Evolutionary conservation across 106 monocot genomes (phyloP).

Genomic region (Iris macrosiphon): DNA sequence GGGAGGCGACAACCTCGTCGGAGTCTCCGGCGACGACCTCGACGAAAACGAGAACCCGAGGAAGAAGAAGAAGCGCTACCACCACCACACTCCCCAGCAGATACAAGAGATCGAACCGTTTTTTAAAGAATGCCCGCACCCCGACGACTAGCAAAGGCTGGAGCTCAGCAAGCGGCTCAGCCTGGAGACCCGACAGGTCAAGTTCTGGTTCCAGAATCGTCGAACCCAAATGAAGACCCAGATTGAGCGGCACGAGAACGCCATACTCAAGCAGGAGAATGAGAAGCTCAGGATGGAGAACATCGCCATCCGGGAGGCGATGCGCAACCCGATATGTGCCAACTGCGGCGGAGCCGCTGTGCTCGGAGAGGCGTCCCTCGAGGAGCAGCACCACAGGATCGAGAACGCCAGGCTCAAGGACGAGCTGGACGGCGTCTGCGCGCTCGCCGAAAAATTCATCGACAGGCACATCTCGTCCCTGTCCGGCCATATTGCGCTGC

Average conservation of each 20-base stretch:
- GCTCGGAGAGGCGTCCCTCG: conserved; percentile 57
- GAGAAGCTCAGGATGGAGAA: conserved; percentile 81
- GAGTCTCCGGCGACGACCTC: conserved; percentile 30
- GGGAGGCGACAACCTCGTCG: conserved; percentile 30
- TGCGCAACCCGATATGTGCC: conserved; percentile 68
- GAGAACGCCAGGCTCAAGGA: conserved; percentile 90
- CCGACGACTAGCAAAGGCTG: conserved; percentile 87
- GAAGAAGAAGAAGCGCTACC: too few species aligned
- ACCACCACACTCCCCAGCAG: conserved; percentile 50
- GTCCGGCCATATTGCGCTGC: conserved; percentile 6
- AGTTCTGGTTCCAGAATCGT: conserved; percentile 98
- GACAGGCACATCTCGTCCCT: conserved; percentile 37
- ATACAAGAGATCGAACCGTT: conserved; percentile 71
- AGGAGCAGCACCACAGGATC: conserved; percentile 71
- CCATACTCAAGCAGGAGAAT: conserved; percentile 74
- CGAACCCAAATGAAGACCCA: conserved; percentile 98
- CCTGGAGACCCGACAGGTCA: conserved; percentile 80
- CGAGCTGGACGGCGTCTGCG: conserved; percentile 70
- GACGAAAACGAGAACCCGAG: conserved; percentile 41
- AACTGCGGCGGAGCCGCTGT: conserved; percentile 73
- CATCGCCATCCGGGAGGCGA: conserved; percentile 56
- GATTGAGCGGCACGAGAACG: conserved; percentile 83
- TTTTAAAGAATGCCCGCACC: conserved; percentile 76
- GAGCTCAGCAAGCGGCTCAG: conserved; percentile 66
- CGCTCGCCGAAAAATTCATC: conserved; percentile 58